phyloP scores from a whole-genome alignment of 176 grass and related monocot species.

The Triticum timopheevii region DNA sequence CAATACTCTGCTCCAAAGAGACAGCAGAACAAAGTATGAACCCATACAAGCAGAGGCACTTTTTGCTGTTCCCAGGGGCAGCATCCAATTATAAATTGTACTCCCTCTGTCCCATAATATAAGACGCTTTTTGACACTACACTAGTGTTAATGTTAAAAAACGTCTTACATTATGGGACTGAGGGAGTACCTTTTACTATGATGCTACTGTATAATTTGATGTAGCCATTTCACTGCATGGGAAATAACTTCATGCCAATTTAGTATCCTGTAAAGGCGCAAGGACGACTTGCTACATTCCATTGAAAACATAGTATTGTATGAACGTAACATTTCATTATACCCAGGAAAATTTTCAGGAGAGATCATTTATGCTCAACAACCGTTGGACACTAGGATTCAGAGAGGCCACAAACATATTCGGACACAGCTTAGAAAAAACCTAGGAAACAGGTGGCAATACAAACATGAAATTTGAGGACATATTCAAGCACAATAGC shows the following conservation, averaged over 20 bases:
- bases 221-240: neutral
- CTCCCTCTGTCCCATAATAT: too few relatives aligned
- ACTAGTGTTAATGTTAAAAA: too few relatives aligned
- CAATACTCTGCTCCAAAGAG: neutral
- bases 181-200: neutral
- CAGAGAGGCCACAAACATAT: neutral
- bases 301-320: neutral
- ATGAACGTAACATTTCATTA: neutral
- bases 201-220: neutral
- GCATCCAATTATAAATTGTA: neutral
- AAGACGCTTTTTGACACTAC: too few relatives aligned
- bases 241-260: neutral
- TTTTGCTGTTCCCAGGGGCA: neutral
- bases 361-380: neutral
- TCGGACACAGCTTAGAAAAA: neutral
- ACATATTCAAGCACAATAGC: neutral
- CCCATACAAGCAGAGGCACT: neutral
- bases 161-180: too few relatives aligned
- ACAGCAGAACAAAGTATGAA: neutral
- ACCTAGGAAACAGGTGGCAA: neutral
- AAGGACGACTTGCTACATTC: neutral
- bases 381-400: neutral
- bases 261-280: neutral
- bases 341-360: neutral
- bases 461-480: neutral